Evolutionary conservation across 768 basidiomycete species (phyloP).

Genomic region (Asterophora lycoperdoides): DNA sequence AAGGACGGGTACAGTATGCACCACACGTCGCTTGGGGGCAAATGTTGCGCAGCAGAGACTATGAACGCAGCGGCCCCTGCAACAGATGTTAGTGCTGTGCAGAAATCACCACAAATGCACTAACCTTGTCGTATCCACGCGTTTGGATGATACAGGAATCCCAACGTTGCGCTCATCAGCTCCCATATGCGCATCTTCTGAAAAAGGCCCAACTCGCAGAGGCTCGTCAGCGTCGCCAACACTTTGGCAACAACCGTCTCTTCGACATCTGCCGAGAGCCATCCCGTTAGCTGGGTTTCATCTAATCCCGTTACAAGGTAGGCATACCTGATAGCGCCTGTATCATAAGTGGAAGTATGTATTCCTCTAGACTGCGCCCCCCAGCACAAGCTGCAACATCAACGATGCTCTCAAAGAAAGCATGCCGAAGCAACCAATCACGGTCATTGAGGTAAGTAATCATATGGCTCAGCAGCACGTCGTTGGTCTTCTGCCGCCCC

Average conservation of each 20-base stretch:
- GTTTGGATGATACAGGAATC: constrained; percentile 94
- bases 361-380: constrained; percentile 87
- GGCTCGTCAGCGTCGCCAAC: constrained; percentile 77
- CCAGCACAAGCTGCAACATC: constrained; percentile 95
- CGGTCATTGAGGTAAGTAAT: constrained; percentile 81
- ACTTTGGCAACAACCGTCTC: constrained; percentile 93
- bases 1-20: constrained; percentile 94
- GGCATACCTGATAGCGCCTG: constrained; percentile 85
- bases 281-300: neutral
- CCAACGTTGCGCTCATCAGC: constrained; percentile 80
- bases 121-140: constrained; percentile 93
- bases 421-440: constrained; percentile 87
- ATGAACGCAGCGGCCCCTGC: constrained; percentile 86
- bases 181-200: constrained; percentile 98
- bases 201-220: constrained; percentile 87
- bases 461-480: constrained; percentile 88
- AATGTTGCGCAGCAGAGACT: constrained; percentile 75
- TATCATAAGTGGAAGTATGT: constrained; percentile 94
- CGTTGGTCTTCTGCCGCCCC: constrained; percentile 89
- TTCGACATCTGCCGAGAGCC: constrained; percentile 68
- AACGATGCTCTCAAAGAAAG: constrained; percentile 94
- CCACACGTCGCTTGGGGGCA: constrained; percentile 90
- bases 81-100: neutral
- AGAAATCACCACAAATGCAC: neutral
- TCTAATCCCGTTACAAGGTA: neutral